Conservation (phyloP, 169 alveolate species). For the Plasmodium relictum region DNA sequence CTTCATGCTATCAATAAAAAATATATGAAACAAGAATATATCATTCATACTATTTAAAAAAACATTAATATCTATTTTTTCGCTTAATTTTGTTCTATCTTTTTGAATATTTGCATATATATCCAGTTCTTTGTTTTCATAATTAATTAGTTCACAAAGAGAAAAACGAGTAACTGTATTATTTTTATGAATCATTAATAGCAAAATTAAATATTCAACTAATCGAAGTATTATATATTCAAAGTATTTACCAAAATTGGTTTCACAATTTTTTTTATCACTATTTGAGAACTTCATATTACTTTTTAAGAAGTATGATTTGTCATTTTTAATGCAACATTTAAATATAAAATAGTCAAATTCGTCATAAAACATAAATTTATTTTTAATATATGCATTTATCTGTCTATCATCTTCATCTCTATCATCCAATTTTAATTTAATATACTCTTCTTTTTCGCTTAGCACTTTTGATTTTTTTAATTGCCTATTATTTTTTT, state of each 20-base stretch:
- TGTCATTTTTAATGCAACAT: slow-evolving; percentile 1
- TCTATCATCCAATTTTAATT: not conserved
- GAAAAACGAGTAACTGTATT: slow-evolving; percentile 48
- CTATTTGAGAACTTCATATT: not conserved
- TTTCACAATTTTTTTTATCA: not conserved
- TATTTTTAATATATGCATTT: not conserved
- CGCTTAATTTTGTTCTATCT: not conserved
- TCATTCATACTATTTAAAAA: slow-evolving; percentile 66
- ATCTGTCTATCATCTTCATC: not conserved
- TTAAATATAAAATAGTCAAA: slow-evolving; percentile 23
- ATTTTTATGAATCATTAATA: slow-evolving; percentile 33
- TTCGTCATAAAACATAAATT: slow-evolving; percentile 1
- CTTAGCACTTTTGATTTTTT: not conserved
- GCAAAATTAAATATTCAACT: slow-evolving; percentile 31
- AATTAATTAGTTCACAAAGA: slow-evolving; percentile 7
- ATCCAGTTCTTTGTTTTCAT: not conserved
- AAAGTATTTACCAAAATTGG: not conserved
- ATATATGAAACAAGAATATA: slow-evolving; percentile 62
- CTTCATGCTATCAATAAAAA: slow-evolving; percentile 50
- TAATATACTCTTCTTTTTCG: not conserved
- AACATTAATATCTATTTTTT: slow-evolving; percentile 10
- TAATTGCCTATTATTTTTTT: not conserved
- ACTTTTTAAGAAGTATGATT: no score
- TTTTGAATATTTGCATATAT: not conserved
- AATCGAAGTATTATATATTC: slow-evolving; percentile 28